These are phyloP conservation scores for Polymyxa betae DNA, from an alignment of 208 protist genomes.

Conservation along the genomic window DNA sequence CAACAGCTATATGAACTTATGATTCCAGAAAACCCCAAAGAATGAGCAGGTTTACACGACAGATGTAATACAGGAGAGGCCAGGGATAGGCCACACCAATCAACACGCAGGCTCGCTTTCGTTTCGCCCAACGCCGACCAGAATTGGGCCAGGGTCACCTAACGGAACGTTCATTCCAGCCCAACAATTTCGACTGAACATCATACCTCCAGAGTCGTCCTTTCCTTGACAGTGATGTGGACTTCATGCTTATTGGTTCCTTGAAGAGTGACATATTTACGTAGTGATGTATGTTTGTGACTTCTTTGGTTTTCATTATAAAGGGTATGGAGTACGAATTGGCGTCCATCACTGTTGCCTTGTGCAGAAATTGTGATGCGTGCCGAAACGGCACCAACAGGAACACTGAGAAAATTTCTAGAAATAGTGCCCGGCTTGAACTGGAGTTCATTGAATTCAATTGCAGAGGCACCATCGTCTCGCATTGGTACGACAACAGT, in stretches of 20 bases:
- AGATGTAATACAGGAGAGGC: neutral
- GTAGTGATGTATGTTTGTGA: neutral
- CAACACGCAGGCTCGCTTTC: neutral
- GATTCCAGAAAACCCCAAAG: neutral
- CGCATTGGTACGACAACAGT: neutral
- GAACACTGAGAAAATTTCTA: neutral
- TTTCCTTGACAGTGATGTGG: neutral
- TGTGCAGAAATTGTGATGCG: neutral
- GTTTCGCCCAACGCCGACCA: constrained; percentile 17
- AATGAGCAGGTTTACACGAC: neutral
- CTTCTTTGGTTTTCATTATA: neutral
- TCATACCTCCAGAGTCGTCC: constrained; percentile 3
- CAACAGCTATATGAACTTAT: neutral
- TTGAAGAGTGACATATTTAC: neutral
- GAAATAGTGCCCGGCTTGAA: constrained; percentile 10
- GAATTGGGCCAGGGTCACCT: constrained; percentile 37
- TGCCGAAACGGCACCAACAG: neutral
- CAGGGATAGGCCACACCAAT: neutral
- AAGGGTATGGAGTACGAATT: constrained; percentile 45
- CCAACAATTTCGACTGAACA: neutral
- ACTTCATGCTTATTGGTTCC: neutral
- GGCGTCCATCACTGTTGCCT: constrained; percentile 7
- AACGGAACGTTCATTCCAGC: neutral
- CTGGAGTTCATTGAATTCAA: neutral
- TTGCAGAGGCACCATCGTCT: neutral